These are phyloP conservation scores for Xylariomycetidae sp. DNA, from an alignment of 2,329 filamentous ascomycete species.

Conservation along the genomic window DNA sequence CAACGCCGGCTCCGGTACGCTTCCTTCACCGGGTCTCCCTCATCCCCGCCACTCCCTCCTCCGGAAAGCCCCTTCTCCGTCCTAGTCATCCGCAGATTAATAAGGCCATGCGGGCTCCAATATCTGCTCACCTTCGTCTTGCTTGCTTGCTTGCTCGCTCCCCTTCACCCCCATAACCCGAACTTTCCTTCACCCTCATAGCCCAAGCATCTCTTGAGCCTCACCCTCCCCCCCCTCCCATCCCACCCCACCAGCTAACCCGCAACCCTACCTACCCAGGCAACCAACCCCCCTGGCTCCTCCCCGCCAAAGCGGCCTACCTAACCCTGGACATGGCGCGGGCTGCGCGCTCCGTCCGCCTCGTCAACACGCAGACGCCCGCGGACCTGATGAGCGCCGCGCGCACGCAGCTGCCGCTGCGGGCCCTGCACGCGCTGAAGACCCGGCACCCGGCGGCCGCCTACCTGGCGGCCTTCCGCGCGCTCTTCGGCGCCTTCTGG, in stretches of 20 bases:
- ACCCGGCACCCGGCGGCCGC: slow-evolving; percentile 39
- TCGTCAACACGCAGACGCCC: slow-evolving; percentile 32
- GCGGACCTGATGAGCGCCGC: slow-evolving; percentile 36
- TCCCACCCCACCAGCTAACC: neutral
- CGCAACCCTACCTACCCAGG: slow-evolving; percentile 39
- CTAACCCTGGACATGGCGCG: slow-evolving; percentile 36
- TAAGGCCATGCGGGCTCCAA: too few species aligned
- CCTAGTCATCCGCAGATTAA: too few species aligned
- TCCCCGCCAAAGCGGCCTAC: slow-evolving; percentile 62
- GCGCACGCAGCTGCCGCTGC: slow-evolving; percentile 48
- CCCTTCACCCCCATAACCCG: too few species aligned
- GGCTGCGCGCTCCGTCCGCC: slow-evolving; percentile 31
- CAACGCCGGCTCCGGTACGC: slow-evolving; percentile 50
- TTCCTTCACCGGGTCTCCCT: neutral
- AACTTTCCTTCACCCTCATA: too few species aligned
- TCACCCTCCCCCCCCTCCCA: slow-evolving; percentile 1
- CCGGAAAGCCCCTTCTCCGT: too few species aligned
- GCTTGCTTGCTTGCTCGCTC: too few species aligned
- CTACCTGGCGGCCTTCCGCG: slow-evolving; percentile 48
- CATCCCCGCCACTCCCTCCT: too few species aligned
- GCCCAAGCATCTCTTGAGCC: too few species aligned
- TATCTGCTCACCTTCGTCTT: too few species aligned
- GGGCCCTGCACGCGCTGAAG: slow-evolving; percentile 63
- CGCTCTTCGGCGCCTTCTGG: slow-evolving; percentile 59
- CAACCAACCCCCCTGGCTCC: slow-evolving; percentile 69